Evolutionary conservation across 1,284 basidiomycete genomes (phyloP).

Genomic region (Abortiporus biennis): DNA sequence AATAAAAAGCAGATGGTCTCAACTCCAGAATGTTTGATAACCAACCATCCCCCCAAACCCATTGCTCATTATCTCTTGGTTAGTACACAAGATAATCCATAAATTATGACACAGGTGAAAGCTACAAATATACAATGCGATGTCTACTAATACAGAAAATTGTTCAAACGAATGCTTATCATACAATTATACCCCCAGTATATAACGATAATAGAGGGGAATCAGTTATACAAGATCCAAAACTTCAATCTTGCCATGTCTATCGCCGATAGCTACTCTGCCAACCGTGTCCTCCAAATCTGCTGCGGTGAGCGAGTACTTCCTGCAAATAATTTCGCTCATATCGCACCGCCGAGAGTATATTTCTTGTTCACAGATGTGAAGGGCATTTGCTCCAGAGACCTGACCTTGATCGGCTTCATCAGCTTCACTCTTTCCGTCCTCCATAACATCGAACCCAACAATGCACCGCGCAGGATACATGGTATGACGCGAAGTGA

Average conservation of each 20-base stretch:
- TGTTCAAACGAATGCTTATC: too few relatives aligned
- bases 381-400: conserved; percentile 17
- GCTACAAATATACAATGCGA: too few relatives aligned
- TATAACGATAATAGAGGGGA: too few relatives aligned
- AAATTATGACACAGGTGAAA: too few relatives aligned
- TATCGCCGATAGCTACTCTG: conserved; percentile 29
- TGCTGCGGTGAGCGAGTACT: conserved; percentile 24
- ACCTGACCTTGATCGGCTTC: too few relatives aligned
- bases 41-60: too few relatives aligned
- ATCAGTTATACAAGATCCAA: background rate
- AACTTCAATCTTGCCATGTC: conserved; percentile 17
- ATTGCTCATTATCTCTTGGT: too few relatives aligned
- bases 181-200: too few relatives aligned
- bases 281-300: conserved; percentile 31
- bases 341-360: conserved; percentile 28
- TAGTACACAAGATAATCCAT: too few relatives aligned
- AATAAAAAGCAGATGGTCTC: too few relatives aligned
- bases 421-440: conserved; percentile 6
- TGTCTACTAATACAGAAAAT: too few relatives aligned
- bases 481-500: conserved; percentile 19
- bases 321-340: conserved; percentile 27
- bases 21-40: too few relatives aligned
- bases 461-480: conserved; percentile 29
- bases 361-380: conserved; percentile 21
- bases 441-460: conserved; percentile 24